phyloP scores from a whole-genome alignment of 2,329 filamentous ascomycete genomes.

The Davidsoniella virescens region DNA sequence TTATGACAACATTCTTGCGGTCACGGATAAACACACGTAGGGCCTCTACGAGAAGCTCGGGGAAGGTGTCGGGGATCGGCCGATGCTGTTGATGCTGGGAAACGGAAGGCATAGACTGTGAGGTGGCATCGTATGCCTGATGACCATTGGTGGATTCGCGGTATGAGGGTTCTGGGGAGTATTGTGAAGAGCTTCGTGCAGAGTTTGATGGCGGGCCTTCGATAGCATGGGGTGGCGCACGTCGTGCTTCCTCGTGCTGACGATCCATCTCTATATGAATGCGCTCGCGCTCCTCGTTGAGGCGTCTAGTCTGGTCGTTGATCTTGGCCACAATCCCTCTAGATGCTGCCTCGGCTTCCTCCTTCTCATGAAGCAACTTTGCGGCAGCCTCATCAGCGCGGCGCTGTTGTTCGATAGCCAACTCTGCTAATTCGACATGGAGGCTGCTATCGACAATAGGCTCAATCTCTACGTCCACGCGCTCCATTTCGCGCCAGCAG shows the following conservation, averaged over 20 bases:
- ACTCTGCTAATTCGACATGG: conserved; percentile 42
- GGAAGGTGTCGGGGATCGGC: conserved; percentile 27
- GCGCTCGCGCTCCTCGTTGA: conserved; percentile 9
- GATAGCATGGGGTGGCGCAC: conserved; percentile 1
- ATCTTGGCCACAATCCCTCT: conserved; percentile 8
- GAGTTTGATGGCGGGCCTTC: conserved; percentile 9
- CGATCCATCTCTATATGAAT: conserved; percentile 3
- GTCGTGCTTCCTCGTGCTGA: conserved; percentile 7
- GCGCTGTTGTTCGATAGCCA: conserved; percentile 31
- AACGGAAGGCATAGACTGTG: not conserved
- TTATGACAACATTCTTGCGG: conserved; percentile 42
- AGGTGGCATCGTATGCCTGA: not conserved
- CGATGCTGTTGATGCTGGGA: not conserved
- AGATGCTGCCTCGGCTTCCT: conserved; percentile 17
- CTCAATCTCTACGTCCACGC: conserved; percentile 86
- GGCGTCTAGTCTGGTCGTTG: conserved; percentile 1
- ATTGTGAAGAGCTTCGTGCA: not conserved
- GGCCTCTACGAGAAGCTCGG: conserved; percentile 37
- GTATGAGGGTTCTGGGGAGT: not conserved
- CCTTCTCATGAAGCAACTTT: conserved; percentile 23
- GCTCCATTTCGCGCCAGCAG: conserved; percentile 95
- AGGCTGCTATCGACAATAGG: conserved; percentile 48
- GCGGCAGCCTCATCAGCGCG: conserved; percentile 21
- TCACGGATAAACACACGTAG: conserved; percentile 38
- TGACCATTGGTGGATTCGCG: not conserved